Percentiles rank a stretch among this genome's conserved stretches.
phyloP scores from a whole-genome alignment of 495 filamentous ascomycete genomes.

The Aspergillus avenaceus region DNA sequence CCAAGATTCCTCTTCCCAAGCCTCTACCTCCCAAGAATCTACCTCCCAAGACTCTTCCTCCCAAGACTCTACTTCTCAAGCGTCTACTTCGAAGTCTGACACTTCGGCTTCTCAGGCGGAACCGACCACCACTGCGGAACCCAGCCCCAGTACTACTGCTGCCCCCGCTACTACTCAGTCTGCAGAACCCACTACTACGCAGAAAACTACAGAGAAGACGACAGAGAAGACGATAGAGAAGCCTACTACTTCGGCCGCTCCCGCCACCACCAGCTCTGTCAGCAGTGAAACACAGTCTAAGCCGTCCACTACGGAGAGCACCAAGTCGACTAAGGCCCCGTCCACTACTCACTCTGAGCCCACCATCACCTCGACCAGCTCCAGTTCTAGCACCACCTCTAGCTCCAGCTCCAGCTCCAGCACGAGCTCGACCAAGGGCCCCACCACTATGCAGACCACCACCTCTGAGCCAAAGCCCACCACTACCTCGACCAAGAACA shows the following conservation, averaged over 20 bases:
- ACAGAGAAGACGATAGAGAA: not conserved
- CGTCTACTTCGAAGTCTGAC: conserved; percentile 13
- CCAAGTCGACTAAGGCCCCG: conserved; percentile 26
- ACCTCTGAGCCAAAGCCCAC: conserved; percentile 15
- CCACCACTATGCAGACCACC: conserved; percentile 9
- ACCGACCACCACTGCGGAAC: not conserved
- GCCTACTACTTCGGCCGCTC: not conserved
- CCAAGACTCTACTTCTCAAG: conserved; percentile 9
- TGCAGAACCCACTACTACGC: not conserved
- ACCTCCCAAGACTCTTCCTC: conserved; percentile 20
- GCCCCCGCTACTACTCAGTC: not conserved
- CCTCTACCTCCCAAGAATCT: conserved; percentile 37
- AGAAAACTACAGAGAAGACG: not conserved
- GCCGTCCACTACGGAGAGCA: conserved; percentile 15
- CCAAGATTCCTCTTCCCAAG: conserved; percentile 27
- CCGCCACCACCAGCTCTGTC: not conserved
- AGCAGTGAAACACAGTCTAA: conserved; percentile 24
- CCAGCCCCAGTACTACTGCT: not conserved
- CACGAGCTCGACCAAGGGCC: conserved; percentile 33
- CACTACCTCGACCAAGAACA: conserved; percentile 16
- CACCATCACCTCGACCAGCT: conserved; percentile 35
- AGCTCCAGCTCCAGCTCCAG: conserved; percentile 42
- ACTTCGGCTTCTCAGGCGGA: conserved; percentile 2
- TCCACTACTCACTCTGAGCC: conserved; percentile 19
- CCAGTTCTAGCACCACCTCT: conserved; percentile 41